Evolutionary conservation across 2,329 filamentous ascomycete genomes (phyloP), one percentile per base, ranked within the genome.

Genomic region (Ophiostoma ulmi): DNA sequence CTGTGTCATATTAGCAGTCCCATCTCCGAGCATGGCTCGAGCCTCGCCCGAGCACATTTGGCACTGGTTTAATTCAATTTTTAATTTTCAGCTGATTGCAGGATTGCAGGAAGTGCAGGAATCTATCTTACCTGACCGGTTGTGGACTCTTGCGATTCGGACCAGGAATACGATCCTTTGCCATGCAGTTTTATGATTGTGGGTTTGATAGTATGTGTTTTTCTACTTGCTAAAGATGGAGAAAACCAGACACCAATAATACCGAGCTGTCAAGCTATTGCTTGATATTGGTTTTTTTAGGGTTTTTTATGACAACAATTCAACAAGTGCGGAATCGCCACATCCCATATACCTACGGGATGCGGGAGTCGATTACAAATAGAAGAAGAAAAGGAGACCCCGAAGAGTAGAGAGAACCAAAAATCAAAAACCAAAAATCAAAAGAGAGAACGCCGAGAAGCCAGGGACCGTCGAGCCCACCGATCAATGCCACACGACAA

Each of bases 31-130:
- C 52, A 26, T 26, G 10, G 52, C 52, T 58, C 52, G 52, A 58
- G 52, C 52, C 52, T 63, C 58, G 58, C 58, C 58, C 58, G 26
- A 63, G 58, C 58, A 63, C 26, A 63, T 36, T 36, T 63, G 26
- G 22, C 58, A 63, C 58, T 63, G 58, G 58, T 63, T 63, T 48
- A 48, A n/a, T 48, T 39, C 38, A 39, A 10, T 39, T 39, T 1
- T 13, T 20, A 48, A n/a, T 48, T 8, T 8, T 48, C 17, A 20
- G 17, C 44, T 48, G 31, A 4, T 3, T 31, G 31, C 31, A 31
- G 20, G 17, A 3, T 26, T 26, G 26, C 26, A 26, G 26, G 26
- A 26, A 4, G 31, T 31, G 31, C 31, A 31, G 20, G 17, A 3
- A 44, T 44, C 39, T 10, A 13, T 41, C 22, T 55, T 44, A 58